Conservation (phyloP, 768 basidiomycete genomes). For the Boletus subcaerulescens region DNA sequence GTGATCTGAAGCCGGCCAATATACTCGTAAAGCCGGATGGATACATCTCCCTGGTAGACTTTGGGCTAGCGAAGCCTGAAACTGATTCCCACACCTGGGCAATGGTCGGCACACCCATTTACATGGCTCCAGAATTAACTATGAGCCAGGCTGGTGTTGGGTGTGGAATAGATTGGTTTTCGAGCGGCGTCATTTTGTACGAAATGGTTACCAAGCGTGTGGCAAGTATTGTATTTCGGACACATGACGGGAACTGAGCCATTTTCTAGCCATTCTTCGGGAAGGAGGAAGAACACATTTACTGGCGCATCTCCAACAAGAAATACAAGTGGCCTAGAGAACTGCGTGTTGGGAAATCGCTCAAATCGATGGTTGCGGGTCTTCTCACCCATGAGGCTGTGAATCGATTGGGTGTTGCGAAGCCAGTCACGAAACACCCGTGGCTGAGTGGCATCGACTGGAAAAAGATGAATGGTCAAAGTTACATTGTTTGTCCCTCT, state of each 20-base stretch:
- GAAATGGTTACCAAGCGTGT: constrained; percentile 47
- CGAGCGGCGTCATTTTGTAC: constrained; percentile 47
- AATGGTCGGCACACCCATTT: constrained; percentile 47
- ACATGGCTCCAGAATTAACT: constrained; percentile 50
- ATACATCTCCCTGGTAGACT: constrained; percentile 52
- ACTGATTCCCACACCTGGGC: constrained; percentile 16
- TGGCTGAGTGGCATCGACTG: constrained; percentile 50
- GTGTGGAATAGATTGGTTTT: constrained; percentile 52
- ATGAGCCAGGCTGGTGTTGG: constrained; percentile 24
- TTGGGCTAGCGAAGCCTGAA: constrained; percentile 39
- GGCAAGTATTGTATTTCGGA: constrained; percentile 21
- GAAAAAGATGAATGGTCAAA: constrained; percentile 41
- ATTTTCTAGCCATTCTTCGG: constrained; percentile 27
- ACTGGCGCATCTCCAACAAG: constrained; percentile 25
- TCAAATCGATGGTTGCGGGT: constrained; percentile 41
- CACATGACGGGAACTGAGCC: neutral
- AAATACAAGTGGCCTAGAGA: constrained; percentile 39
- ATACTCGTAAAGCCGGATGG: constrained; percentile 55
- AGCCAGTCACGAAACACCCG: constrained; percentile 38
- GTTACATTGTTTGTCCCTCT: constrained; percentile 42
- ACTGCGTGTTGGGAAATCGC: constrained; percentile 35
- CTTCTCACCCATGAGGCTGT: constrained; percentile 39
- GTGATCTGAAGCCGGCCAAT: constrained; percentile 59
- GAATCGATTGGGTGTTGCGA: constrained; percentile 39
- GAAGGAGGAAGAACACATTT: constrained; percentile 25